These are phyloP conservation scores for Heliosperma pusillum DNA, from an alignment of 148 eudicot species.

Conservation along the genomic window DNA sequence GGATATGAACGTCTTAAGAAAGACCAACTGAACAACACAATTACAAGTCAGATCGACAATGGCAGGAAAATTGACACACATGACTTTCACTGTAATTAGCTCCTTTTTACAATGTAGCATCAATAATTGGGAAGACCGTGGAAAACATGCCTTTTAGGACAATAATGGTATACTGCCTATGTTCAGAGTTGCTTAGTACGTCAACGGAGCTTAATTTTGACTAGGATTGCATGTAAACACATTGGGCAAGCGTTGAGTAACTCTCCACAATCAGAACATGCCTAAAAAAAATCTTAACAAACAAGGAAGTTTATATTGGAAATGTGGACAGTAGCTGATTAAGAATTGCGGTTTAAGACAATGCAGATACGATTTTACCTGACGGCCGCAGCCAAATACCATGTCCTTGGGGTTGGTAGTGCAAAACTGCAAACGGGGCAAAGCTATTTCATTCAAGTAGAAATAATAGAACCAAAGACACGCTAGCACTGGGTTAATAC, in stretches of 20 bases:
- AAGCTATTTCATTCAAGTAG: constrained; percentile 39
- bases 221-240: constrained; percentile 60
- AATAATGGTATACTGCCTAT: no score
- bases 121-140: no score
- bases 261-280: constrained; percentile 89
- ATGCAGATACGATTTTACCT: no score
- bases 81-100: no score
- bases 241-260: constrained; percentile 74
- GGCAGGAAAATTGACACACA: background rate
- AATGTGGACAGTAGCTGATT: background rate
- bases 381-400: constrained; percentile 99
- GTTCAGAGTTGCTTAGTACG: no score
- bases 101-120: no score
- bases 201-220: constrained; percentile 76
- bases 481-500: no score
- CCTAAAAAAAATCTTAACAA: constrained; percentile 33
- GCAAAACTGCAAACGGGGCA: constrained; percentile 90
- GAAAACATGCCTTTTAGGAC: background rate
- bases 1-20: no score
- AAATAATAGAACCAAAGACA: no score
- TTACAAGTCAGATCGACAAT: background rate
- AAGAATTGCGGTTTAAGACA: background rate
- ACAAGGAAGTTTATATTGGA: background rate
- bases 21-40: no score
- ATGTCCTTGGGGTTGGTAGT: constrained; percentile 73